Evolutionary conservation across 1,284 basidiomycete species (phyloP).

Genomic region (Ganoderma sinense): DNA sequence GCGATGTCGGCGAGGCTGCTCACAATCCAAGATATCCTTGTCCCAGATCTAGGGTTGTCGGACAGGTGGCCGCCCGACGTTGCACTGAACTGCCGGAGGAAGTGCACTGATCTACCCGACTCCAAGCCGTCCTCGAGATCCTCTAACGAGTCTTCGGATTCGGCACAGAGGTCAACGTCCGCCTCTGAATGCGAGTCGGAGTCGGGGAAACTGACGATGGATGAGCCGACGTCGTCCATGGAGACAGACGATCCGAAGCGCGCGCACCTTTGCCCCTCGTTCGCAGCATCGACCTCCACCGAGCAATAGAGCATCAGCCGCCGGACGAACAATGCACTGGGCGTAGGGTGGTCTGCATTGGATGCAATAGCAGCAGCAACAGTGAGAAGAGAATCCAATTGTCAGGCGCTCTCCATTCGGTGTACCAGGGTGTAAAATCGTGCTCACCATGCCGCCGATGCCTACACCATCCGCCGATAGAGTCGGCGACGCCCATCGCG

Average conservation of each 20-base stretch:
- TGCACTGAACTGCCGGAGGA: constrained; percentile 30
- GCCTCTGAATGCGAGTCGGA: constrained; percentile 25
- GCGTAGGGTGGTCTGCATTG: constrained; percentile 46
- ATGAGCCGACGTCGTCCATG: constrained; percentile 5
- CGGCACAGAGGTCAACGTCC: constrained; percentile 37
- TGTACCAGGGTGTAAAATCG: not conserved
- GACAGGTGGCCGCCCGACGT: constrained; percentile 3
- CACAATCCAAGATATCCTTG: constrained; percentile 84
- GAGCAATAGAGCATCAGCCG: constrained; percentile 89
- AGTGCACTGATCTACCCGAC: constrained; percentile 48
- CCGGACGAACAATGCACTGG: constrained; percentile 84
- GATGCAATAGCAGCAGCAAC: constrained; percentile 16
- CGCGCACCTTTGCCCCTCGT: constrained; percentile 24
- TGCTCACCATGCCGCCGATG: constrained; percentile 44
- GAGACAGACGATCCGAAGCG: not conserved
- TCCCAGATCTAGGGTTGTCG: constrained; percentile 64
- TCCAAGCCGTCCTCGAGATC: constrained; percentile 72
- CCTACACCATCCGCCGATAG: constrained; percentile 86
- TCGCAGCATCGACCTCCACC: constrained; percentile 48
- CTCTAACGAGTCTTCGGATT: constrained; percentile 61
- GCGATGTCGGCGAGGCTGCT: no score
- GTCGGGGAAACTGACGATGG: constrained; percentile 8
- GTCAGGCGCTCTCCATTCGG: constrained; percentile 1
- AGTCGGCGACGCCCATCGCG: constrained; percentile 89
- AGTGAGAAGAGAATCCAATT: not conserved